phyloP scores from a whole-genome alignment of 495 filamentous ascomycete species.

The Talaromyces wortmannii region DNA sequence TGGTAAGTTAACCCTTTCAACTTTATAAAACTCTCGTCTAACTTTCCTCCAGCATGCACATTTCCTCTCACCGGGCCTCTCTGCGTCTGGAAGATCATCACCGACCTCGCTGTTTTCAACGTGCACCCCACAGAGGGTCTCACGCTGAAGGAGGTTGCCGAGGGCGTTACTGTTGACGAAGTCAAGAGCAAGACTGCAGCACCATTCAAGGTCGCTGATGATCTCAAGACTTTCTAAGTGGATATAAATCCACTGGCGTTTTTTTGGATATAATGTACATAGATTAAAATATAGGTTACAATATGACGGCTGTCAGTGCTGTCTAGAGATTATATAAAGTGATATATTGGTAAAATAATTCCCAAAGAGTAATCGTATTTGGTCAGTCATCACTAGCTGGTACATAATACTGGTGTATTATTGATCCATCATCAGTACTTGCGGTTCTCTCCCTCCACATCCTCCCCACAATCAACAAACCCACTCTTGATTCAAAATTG shows the following conservation, averaged over 20 bases:
- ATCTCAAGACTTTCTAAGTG: conserved; percentile 41
- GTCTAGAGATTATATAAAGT: background rate
- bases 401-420: no score
- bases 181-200: conserved; percentile 81
- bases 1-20: conserved; percentile 26
- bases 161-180: conserved; percentile 78
- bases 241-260: no score
- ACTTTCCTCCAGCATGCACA: conserved; percentile 39
- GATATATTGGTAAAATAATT: background rate
- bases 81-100: conserved; percentile 85
- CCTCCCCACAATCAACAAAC: no score
- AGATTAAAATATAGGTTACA: background rate
- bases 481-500: background rate
- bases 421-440: no score
- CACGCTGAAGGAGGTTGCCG: conserved; percentile 73
- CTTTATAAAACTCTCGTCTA: conserved; percentile 25
- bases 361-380: background rate
- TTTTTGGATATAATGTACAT: no score
- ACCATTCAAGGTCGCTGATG: conserved; percentile 68
- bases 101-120: conserved; percentile 81
- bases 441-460: no score
- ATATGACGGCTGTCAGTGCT: no score
- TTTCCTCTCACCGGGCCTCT: conserved; percentile 80
- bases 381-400: background rate
- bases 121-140: conserved; percentile 73